A percentile compares a stretch with the other conserved stretches of the same genome.
Evolutionary conservation across 1,139 yeast species (phyloP).

Genomic region (Yamadazyma songkhlaensis): DNA sequence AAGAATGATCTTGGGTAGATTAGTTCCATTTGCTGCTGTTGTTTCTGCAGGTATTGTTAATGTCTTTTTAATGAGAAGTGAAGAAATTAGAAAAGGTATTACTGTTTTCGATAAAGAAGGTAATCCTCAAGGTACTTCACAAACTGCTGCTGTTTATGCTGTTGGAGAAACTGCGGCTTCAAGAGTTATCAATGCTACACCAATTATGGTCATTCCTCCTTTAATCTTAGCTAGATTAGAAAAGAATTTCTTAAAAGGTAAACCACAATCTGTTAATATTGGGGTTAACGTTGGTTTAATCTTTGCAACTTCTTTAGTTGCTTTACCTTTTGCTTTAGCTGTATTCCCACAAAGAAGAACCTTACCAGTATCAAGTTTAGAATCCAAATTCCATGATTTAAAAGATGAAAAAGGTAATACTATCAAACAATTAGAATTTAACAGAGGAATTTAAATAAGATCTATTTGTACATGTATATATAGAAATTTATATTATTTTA

Average conservation of each 20-base stretch:
- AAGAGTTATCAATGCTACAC: constrained; percentile 93
- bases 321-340: constrained; percentile 90
- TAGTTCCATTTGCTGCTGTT: constrained; percentile 97
- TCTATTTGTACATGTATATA: constrained; percentile 6
- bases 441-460: constrained; percentile 75
- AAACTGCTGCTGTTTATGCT: constrained; percentile 84
- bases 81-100: constrained; percentile 85
- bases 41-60: constrained; percentile 94
- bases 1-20: constrained; percentile 68
- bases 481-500: background rate
- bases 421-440: constrained; percentile 69
- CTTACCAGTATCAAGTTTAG: constrained; percentile 58
- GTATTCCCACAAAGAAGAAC: constrained; percentile 87
- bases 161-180: constrained; percentile 97
- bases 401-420: constrained; percentile 62
- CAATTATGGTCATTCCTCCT: constrained; percentile 96
- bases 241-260: constrained; percentile 62
- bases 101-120: constrained; percentile 70
- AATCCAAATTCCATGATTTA: constrained; percentile 57
- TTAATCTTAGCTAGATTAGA: constrained; percentile 76
- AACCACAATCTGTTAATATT: constrained; percentile 62
- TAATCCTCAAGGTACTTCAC: constrained; percentile 70
- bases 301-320: constrained; percentile 79
- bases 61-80: constrained; percentile 92
- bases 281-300: constrained; percentile 79